Base-by-base conservation (phyloP, 768 basidiomycete genomes). In the Mycena venus region DNA sequence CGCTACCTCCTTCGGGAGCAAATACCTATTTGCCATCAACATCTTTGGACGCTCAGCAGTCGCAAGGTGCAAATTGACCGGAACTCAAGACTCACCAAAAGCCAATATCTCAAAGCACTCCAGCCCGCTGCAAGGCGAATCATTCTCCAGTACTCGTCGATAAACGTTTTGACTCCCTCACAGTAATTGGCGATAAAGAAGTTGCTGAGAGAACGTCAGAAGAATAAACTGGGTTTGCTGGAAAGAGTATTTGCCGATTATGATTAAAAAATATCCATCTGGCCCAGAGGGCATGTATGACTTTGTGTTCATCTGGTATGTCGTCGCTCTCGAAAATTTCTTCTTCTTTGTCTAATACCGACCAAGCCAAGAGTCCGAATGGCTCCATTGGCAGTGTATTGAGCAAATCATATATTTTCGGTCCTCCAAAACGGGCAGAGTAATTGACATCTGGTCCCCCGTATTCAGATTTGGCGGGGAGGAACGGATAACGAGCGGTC, bases 251-350 rank as follows among this genome's bases (percentile, higher is more conserved):
- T 59, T 76, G 74, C 78, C 74, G 59, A 9, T 93, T 88, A 36
- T 73, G 59, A 9, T 93, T 88, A 36, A 91, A 79, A 62, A 91
- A 81, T 4, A 95, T 93, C 94, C 94, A 95, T 63, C 95, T 80
- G 15, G 85, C 90, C 94, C 94, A 95, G 15, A 95, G 82, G 7
- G 94, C 93, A 68, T 91, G 90, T 86, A 96, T 93, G 9, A 95
- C 91, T 80, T 95, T 96, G 70, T 93, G 90, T 74, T 95, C 93
- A 69, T 94, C 94, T 47, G 86, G 85, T 14, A 95, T 85, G 77
- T 95, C 91, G 72, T 94, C 92, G 55, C 88, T 83, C 73, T 94
- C 92, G 69, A 90, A 95, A 0, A 95, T 86, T 74, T 95, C 94
- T 60, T 95, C 95, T 78, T 95, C 94, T 47, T 90, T 84, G 71